These are phyloP conservation scores for Diutina scorzettiae DNA, from an alignment of 1,139 yeast species.

Conservation along the genomic window DNA sequence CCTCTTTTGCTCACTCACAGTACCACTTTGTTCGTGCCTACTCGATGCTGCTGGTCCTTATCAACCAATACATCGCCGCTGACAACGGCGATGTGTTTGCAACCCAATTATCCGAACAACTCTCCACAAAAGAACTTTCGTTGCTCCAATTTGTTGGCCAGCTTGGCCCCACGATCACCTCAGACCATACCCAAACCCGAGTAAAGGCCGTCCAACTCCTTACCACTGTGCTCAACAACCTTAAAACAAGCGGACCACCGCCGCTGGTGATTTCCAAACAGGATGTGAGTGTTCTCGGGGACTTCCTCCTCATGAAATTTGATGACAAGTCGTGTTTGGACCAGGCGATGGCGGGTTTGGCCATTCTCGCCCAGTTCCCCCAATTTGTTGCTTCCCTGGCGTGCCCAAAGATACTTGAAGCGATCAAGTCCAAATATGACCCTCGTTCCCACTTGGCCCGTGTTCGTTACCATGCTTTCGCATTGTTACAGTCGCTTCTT, in stretches of 20 bases:
- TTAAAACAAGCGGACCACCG: background rate
- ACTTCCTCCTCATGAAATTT: conserved; percentile 52
- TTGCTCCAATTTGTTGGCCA: background rate
- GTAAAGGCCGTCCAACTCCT: background rate
- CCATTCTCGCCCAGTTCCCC: conserved; percentile 37
- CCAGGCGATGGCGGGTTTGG: conserved; percentile 44
- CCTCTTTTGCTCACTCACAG: too few relatives aligned
- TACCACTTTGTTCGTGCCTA: too few relatives aligned
- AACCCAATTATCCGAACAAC: background rate
- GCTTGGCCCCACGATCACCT: conserved; percentile 1
- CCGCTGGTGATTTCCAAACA: conserved; percentile 30
- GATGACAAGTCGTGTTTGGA: conserved; percentile 49
- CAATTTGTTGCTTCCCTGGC: conserved; percentile 22
- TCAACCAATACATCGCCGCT: conserved; percentile 2
- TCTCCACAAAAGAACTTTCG: background rate
- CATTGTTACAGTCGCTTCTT: conserved; percentile 29
- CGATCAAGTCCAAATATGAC: conserved; percentile 36
- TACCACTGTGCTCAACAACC: background rate
- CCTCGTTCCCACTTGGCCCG: conserved; percentile 56
- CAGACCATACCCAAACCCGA: background rate
- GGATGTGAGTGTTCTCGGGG: conserved; percentile 56
- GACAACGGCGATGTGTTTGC: background rate
- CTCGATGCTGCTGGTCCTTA: too few relatives aligned
- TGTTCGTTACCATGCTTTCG: conserved; percentile 50
- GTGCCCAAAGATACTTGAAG: conserved; percentile 24